These are phyloP conservation scores for Elaeis guineensis DNA, from an alignment of 176 grass and related monocot species.

Conservation along the genomic window DNA sequence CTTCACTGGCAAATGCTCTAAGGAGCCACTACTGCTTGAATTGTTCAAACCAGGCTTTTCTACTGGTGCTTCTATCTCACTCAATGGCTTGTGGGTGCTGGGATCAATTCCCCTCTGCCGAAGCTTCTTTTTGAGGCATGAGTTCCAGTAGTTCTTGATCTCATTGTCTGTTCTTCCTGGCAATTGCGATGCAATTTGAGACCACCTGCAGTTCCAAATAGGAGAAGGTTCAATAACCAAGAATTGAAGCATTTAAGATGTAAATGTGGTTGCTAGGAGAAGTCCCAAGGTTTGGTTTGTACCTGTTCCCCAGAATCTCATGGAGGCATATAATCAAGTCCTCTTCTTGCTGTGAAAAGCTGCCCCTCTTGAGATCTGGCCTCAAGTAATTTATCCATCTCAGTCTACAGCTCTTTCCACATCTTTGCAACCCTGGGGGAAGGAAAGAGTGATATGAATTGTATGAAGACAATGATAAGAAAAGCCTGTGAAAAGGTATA, in stretches of 20 bases:
- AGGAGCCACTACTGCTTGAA: no score
- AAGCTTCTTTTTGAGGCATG: conserved; percentile 86
- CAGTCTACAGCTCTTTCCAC: conserved; percentile 87
- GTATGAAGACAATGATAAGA: conserved; percentile 3
- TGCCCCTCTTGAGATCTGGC: conserved; percentile 78
- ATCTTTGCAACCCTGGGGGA: conserved; percentile 71
- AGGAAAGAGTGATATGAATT: not conserved
- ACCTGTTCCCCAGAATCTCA: conserved; percentile 77
- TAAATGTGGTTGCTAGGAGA: no score
- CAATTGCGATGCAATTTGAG: conserved; percentile 75
- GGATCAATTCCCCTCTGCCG: conserved; percentile 72
- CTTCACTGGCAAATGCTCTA: not conserved
- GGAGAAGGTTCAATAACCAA: not conserved
- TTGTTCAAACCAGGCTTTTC: not conserved
- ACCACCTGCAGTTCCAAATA: conserved; percentile 45
- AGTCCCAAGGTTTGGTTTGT: not conserved
- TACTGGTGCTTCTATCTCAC: not conserved
- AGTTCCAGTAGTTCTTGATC: conserved; percentile 96
- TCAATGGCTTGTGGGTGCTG: conserved; percentile 57
- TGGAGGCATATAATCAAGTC: conserved; percentile 66
- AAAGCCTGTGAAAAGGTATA: no score
- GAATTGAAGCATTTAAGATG: not conserved
- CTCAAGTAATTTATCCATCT: conserved; percentile 92
- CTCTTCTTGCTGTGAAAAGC: conserved; percentile 92
- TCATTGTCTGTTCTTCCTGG: conserved; percentile 87